A percentile compares a stretch with the other conserved stretches of the same genome.
Evolutionary conservation across 2,329 filamentous ascomycete genomes (phyloP).

Genomic region (Colletotrichum truncatum): DNA sequence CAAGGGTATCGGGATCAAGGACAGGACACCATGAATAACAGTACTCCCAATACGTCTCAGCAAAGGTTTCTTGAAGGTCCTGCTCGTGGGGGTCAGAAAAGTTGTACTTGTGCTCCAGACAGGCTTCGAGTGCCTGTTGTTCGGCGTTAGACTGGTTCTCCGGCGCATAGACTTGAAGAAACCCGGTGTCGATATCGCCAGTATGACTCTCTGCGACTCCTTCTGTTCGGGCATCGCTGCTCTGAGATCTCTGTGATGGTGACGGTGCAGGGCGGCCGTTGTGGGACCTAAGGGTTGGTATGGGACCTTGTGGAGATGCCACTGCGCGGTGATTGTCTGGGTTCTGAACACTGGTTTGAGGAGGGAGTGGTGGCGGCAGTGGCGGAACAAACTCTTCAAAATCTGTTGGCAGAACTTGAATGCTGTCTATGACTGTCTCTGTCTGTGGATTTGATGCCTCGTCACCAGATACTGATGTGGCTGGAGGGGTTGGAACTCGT

Average conservation of each 20-base stretch:
- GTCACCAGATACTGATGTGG: slow-evolving; percentile 5
- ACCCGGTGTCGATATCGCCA: slow-evolving; percentile 45
- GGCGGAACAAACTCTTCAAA: background rate
- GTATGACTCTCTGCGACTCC: slow-evolving; percentile 36
- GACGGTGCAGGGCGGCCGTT: background rate
- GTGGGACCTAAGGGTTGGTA: background rate
- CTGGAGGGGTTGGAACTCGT: background rate
- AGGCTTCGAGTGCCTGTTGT: slow-evolving; percentile 39
- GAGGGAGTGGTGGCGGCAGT: background rate
- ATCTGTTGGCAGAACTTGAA: background rate
- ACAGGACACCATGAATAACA: slow-evolving; percentile 54
- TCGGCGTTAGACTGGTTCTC: slow-evolving; percentile 42
- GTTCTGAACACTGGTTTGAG: background rate
- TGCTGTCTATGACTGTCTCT: background rate
- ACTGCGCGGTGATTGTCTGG: background rate
- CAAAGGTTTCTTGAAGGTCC: slow-evolving; percentile 48
- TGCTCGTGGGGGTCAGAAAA: slow-evolving; percentile 33
- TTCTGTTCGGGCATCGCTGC: slow-evolving; percentile 26
- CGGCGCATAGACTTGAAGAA: slow-evolving; percentile 43
- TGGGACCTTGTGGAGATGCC: background rate
- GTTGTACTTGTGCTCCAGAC: slow-evolving; percentile 34
- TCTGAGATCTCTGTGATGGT: slow-evolving; percentile 14
- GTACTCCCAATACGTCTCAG: slow-evolving; percentile 52
- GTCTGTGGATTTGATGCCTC: background rate
- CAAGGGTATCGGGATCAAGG: slow-evolving; percentile 42